Percentiles rank a stretch among this genome's conserved stretches.
Conservation (phyloP, 257 asterid genomes). For the Solanum appendiculatum region DNA sequence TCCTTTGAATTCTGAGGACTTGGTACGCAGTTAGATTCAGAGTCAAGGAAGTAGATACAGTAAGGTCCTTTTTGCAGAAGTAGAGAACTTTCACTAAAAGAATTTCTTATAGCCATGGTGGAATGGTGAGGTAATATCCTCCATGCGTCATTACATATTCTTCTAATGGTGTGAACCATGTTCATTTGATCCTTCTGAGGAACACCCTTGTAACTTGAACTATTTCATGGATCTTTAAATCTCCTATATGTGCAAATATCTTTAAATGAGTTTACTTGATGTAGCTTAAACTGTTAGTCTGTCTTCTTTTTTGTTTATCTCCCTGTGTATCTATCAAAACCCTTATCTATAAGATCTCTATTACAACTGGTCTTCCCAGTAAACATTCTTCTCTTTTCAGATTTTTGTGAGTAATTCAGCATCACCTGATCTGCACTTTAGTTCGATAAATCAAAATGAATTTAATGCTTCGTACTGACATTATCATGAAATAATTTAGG, state of each 20-base stretch:
- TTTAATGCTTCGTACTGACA: not conserved
- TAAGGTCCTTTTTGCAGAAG: not conserved
- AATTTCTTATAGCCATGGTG: not conserved
- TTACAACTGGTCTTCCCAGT: not conserved
- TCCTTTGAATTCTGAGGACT: not conserved
- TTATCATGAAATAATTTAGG: constrained; percentile 32
- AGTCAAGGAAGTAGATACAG: not conserved
- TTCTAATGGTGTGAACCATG: not conserved
- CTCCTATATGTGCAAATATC: not conserved
- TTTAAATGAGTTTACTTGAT: not conserved
- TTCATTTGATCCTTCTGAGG: not conserved
- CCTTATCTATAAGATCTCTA: not conserved
- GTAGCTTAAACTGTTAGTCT: not conserved
- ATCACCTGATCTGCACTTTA: not conserved
- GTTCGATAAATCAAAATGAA: not conserved
- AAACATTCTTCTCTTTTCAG: not conserved
- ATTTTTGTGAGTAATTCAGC: not conserved
- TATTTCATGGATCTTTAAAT: not conserved
- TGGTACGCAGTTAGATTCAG: not conserved
- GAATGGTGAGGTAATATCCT: not conserved
- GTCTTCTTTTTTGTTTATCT: not conserved
- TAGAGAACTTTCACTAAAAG: not conserved
- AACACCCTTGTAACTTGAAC: not conserved
- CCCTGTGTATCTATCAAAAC: not conserved
- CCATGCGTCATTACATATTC: not conserved